phyloP scores from a whole-genome alignment of 768 basidiomycete species.

The Termitomyces sp. region DNA sequence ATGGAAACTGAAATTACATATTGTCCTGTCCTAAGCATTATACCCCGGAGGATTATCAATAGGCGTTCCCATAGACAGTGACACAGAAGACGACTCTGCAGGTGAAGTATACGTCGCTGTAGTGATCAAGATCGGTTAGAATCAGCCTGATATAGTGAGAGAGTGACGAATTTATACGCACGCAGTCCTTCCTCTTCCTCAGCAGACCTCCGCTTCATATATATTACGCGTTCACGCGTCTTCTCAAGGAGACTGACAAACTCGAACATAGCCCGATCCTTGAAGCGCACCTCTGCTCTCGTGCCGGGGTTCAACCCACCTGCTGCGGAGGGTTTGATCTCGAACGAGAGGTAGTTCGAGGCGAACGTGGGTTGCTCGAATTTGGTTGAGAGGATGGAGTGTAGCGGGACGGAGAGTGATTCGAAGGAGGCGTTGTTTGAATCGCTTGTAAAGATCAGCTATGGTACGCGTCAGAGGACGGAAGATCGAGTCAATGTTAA shows the following conservation, averaged over 20 bases:
- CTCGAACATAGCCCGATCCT: conserved; percentile 66
- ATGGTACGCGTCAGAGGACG: background rate
- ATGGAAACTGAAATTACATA: conserved; percentile 2
- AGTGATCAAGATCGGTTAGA: conserved; percentile 18
- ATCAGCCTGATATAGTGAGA: background rate
- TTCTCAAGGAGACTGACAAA: conserved; percentile 76
- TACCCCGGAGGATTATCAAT: conserved; percentile 54
- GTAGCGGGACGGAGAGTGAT: conserved; percentile 58
- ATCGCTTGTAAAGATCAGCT: conserved; percentile 65
- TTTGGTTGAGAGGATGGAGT: conserved; percentile 61
- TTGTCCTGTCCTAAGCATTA: conserved; percentile 28
- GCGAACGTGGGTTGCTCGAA: conserved; percentile 78
- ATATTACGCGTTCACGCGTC: conserved; percentile 71
- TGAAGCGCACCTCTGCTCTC: conserved; percentile 64
- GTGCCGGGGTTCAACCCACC: conserved; percentile 71
- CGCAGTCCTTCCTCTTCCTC: conserved; percentile 64
- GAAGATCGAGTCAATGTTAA: conserved; percentile 5
- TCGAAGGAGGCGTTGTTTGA: conserved; percentile 34
- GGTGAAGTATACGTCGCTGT: conserved; percentile 45
- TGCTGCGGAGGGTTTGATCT: conserved; percentile 62
- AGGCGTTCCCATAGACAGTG: conserved; percentile 40
- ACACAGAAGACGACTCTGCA: conserved; percentile 41
- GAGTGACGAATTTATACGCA: conserved; percentile 35
- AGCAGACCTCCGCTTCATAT: conserved; percentile 63
- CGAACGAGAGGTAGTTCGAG: conserved; percentile 64